Percentiles rank a stretch among this genome's conserved stretches.
These are phyloP conservation scores for Tilletiopsis washingtonensis DNA, from an alignment of 1,284 basidiomycete species.

Conservation along the genomic window DNA sequence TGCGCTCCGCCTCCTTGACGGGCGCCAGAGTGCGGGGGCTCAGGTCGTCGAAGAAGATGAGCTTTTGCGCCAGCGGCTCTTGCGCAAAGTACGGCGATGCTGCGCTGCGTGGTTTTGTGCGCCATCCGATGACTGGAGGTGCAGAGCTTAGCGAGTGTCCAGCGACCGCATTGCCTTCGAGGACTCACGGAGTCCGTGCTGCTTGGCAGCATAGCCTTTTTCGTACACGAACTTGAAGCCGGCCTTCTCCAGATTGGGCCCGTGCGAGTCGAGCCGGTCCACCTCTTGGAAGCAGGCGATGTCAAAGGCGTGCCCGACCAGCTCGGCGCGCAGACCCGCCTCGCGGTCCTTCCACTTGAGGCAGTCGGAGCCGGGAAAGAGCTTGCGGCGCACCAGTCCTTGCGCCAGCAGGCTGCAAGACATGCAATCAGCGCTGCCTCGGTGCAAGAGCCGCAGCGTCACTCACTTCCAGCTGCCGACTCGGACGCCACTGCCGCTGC, in stretches of 20 bases:
- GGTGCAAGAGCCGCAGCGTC: too few relatives aligned
- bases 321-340: constrained; percentile 27
- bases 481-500: background rate
- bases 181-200: constrained; percentile 45
- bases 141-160: too few relatives aligned
- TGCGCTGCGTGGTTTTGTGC: too few relatives aligned
- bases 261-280: constrained; percentile 45
- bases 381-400: constrained; percentile 47
- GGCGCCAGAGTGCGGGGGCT: constrained; percentile 1
- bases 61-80: constrained; percentile 4
- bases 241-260: constrained; percentile 16
- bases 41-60: constrained; percentile 30
- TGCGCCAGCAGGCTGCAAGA: constrained; percentile 48
- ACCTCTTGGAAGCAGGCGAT: constrained; percentile 50
- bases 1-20: constrained; percentile 8
- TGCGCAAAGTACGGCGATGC: constrained; percentile 4
- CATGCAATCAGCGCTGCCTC: too few relatives aligned
- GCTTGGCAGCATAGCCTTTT: constrained; percentile 41
- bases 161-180: too few relatives aligned
- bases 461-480: too few relatives aligned
- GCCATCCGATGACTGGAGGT: too few relatives aligned
- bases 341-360: constrained; percentile 47
- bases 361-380: constrained; percentile 49
- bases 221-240: constrained; percentile 37
- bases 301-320: constrained; percentile 44